Evolutionary conservation across 2,329 filamentous ascomycete genomes (phyloP).

Genomic region (Penicillium occitanis): DNA sequence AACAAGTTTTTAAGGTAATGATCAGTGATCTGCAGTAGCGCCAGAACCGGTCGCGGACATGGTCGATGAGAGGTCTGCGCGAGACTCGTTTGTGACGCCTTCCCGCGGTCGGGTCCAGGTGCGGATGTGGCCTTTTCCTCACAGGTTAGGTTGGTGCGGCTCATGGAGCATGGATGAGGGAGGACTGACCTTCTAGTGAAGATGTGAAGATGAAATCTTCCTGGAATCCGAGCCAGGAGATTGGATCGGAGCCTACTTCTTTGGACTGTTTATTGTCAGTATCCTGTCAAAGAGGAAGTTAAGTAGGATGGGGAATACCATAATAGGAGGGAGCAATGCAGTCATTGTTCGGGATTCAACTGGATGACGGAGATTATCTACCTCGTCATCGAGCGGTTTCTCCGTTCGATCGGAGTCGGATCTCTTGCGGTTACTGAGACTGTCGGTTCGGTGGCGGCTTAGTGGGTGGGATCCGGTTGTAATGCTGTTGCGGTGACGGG

Average conservation of each 20-base stretch:
- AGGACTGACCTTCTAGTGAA: slow-evolving; percentile 77
- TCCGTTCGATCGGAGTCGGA: slow-evolving; percentile 68
- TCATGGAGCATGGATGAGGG: too few species aligned
- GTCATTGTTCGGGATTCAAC: slow-evolving; percentile 83
- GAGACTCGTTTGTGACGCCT: slow-evolving; percentile 39
- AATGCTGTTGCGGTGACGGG: slow-evolving; percentile 42
- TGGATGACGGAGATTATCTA: slow-evolving; percentile 67
- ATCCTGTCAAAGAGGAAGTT: neutral
- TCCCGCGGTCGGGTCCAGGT: slow-evolving; percentile 68
- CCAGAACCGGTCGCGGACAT: slow-evolving; percentile 17
- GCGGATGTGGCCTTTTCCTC: slow-evolving; percentile 61
- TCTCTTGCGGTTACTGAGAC: slow-evolving; percentile 60
- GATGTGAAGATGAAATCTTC: slow-evolving; percentile 90
- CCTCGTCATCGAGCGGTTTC: slow-evolving; percentile 45
- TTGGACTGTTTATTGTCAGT: slow-evolving; percentile 62
- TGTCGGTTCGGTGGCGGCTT: slow-evolving; percentile 63
- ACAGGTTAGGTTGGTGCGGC: too few species aligned
- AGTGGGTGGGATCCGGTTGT: slow-evolving; percentile 37
- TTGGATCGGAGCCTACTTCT: slow-evolving; percentile 77
- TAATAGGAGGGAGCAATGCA: slow-evolving; percentile 83
- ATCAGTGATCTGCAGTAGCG: neutral
- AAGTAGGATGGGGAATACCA: slow-evolving; percentile 58
- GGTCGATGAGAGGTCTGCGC: slow-evolving; percentile 29
- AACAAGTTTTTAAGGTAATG: neutral
- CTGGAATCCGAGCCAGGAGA: slow-evolving; percentile 90